Base-by-base conservation (phyloP, 805 yeast genomes). In the Yarrowia yakushimensis region DNA sequence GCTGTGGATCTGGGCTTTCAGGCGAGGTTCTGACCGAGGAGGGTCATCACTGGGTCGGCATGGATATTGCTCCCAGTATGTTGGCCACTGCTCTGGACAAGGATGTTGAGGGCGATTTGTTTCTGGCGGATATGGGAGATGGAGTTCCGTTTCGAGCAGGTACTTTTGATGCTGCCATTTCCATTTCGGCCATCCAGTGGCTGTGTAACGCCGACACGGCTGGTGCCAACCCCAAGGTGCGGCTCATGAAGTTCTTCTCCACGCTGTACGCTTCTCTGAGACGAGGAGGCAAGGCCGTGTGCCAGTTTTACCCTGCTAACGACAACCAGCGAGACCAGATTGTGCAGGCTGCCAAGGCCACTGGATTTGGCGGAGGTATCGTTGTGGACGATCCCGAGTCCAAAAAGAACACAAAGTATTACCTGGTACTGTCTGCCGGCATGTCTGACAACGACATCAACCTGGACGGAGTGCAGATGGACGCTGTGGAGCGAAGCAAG, bases 141-240 rank as follows among this genome's bases (percentile, higher is more conserved):
- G 99, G 99, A 33, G 81, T 94, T 2, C 98, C 98, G 5, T 94
- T 94, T 71, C 81, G 99, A 71, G 90, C 98, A 2, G 99, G 99
- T 57, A 81, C 96, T 0, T 94, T 93, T 73, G 99, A 94, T 74
- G 97, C 97, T 0, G 98, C 96, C 1, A 89, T 94, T 31, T 87
- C 96, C 25, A 90, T 94, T 66, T 87, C 96, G 34, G 99, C 96
- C 12, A 91, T 94, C 59, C 99, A 94, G 74, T 94, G 99, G 99
- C 82, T 94, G 42, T 92, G 97, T 78, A 94, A 94, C 73, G 98
- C 98, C 2, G 99, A 94, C 73, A 81, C 90, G 6, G 75, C 90
- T 2, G 79, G 80, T 39, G 86, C 85, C 61, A 96, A 92, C 70
- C 99, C 99, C 22, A 86, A 87, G 71, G 82, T 81, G 69, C 83